These are phyloP conservation scores for Citropsis articulata DNA, from an alignment of 345 rosid genomes.

Conservation along the genomic window DNA sequence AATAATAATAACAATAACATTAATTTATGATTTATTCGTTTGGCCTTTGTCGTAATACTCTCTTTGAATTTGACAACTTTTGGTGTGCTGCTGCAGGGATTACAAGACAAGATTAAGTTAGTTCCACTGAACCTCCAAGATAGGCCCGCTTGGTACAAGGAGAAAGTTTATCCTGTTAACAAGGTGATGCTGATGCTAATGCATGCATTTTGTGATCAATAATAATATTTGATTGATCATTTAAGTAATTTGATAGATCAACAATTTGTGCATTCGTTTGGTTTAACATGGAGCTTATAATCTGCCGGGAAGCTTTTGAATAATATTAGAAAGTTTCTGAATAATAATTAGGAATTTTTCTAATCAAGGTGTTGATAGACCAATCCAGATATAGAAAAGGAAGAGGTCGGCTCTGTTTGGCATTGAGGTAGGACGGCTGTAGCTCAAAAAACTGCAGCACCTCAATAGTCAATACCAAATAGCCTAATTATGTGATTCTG, in stretches of 20 bases:
- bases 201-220: neutral
- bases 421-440: too few species aligned
- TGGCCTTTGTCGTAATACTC: neutral
- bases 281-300: neutral
- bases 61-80: neutral
- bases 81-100: slow-evolving; percentile 44
- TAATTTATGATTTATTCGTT: neutral
- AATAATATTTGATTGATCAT: too few species aligned
- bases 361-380: neutral
- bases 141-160: slow-evolving; percentile 88
- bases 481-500: neutral
- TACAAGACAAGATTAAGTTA: slow-evolving; percentile 74
- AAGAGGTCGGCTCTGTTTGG: neutral
- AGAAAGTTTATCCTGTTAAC: slow-evolving; percentile 72
- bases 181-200: slow-evolving; percentile 44
- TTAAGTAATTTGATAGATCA: too few species aligned
- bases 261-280: neutral
- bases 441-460: accelerated
- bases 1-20: neutral
- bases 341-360: too few species aligned
- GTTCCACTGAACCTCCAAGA: slow-evolving; percentile 72
- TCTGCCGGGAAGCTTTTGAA: neutral
- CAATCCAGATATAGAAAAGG: neutral
- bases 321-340: neutral
- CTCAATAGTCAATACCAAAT: too few species aligned